Evolutionary conservation across 805 yeast genomes (phyloP).

Genomic region (Kazachstania bromeliacearum): DNA sequence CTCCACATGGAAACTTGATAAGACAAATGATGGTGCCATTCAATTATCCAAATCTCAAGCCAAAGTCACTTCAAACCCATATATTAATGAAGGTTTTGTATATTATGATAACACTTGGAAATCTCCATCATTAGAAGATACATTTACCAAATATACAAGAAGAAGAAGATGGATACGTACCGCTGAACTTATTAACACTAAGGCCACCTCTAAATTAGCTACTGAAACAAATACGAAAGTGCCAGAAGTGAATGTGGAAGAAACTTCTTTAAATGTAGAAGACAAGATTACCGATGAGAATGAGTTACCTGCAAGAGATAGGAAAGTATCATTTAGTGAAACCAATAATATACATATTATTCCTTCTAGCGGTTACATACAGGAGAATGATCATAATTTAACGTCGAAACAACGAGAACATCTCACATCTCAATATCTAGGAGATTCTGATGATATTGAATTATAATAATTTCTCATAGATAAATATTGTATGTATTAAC

Average conservation of each 20-base stretch:
- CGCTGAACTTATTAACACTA: constrained; percentile 60
- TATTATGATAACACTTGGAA: constrained; percentile 94
- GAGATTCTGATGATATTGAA: no score
- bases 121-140: constrained; percentile 77
- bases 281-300: neutral
- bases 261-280: neutral
- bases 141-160: constrained; percentile 84
- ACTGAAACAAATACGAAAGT: constrained; percentile 4
- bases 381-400: constrained; percentile 1
- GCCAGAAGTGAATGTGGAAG: constrained; percentile 3
- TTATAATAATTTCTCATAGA: no score
- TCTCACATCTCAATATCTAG: no score
- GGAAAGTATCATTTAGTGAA: constrained; percentile 28
- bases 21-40: constrained; percentile 79
- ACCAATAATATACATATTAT: constrained; percentile 23
- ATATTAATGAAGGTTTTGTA: constrained; percentile 73
- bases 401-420: no score
- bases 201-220: no score
- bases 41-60: constrained; percentile 50
- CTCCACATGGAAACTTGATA: constrained; percentile 80
- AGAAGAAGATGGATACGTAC: constrained; percentile 94
- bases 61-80: constrained; percentile 53
- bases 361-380: constrained; percentile 9
- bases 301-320: neutral
- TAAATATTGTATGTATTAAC: no score